Percentiles rank a stretch among this genome's conserved stretches.
These are phyloP conservation scores for Arthrobotrys sinensis DNA, from an alignment of 2,329 filamentous ascomycete species.

Conservation along the genomic window DNA sequence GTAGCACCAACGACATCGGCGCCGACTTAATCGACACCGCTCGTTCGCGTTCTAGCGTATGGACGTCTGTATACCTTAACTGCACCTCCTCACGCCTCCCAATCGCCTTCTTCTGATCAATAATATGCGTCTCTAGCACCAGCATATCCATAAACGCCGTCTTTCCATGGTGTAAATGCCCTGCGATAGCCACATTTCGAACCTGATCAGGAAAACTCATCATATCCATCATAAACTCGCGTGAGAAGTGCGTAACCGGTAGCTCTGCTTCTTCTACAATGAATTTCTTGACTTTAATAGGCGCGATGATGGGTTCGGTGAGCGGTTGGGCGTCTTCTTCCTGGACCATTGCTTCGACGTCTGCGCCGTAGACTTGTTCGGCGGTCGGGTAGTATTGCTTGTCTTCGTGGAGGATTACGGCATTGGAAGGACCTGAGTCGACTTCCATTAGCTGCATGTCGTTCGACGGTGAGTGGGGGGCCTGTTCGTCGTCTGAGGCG, in stretches of 20 bases:
- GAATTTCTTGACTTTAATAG: conserved; percentile 95
- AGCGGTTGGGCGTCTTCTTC: conserved; percentile 97
- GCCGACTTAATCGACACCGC: conserved; percentile 92
- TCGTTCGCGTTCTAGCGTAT: conserved; percentile 88
- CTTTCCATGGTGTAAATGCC: conserved; percentile 97
- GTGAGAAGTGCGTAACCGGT: conserved; percentile 71
- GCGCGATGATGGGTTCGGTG: conserved; percentile 91
- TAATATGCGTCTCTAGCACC: conserved; percentile 93
- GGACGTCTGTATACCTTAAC: conserved; percentile 93
- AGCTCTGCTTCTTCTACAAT: conserved; percentile 92
- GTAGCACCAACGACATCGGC: conserved; percentile 93
- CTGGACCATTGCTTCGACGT: conserved; percentile 95
- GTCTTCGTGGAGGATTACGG: conserved; percentile 97
- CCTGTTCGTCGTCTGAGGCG: conserved; percentile 75
- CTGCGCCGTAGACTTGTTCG: conserved; percentile 91
- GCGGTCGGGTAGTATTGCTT: conserved; percentile 99
- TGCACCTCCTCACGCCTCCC: conserved; percentile 75
- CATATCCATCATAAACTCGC: conserved; percentile 87
- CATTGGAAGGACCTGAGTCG: conserved; percentile 90
- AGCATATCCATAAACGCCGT: conserved; percentile 99
- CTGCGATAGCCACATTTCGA: conserved; percentile 90
- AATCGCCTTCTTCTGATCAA: conserved; percentile 78
- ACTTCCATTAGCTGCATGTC: conserved; percentile 94
- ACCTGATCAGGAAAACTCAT: conserved; percentile 97
- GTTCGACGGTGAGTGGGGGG: conserved; percentile 66